Evolutionary conservation across 2,329 filamentous ascomycete genomes (phyloP).

Genomic region (Aspergillus ochraceoroseus): DNA sequence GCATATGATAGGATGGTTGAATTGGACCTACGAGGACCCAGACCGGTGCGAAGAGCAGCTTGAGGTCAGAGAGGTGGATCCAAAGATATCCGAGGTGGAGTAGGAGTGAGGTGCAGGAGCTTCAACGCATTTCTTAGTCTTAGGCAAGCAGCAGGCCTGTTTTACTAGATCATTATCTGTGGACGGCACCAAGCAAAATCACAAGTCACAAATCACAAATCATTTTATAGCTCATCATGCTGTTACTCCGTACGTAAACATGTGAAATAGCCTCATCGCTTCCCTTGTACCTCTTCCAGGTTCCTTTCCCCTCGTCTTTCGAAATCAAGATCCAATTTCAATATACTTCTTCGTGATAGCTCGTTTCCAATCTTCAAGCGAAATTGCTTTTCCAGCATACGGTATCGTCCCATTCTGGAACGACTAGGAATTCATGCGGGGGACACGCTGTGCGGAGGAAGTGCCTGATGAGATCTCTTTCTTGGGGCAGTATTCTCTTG

Average conservation of each 20-base stretch:
- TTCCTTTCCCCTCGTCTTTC: slow-evolving; percentile 27
- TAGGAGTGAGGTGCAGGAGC: neutral
- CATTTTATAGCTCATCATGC: too few species aligned
- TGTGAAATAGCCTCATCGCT: too few species aligned
- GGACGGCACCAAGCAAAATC: too few species aligned
- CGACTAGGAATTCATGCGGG: slow-evolving; percentile 24
- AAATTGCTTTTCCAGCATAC: slow-evolving; percentile 20
- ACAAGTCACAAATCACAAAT: too few species aligned
- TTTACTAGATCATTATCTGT: too few species aligned
- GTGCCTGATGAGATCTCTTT: slow-evolving; percentile 24
- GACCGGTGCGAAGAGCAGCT: slow-evolving; percentile 38
- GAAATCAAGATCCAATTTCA: too few species aligned
- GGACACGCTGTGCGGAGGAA: slow-evolving; percentile 27
- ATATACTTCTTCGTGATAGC: slow-evolving; percentile 20
- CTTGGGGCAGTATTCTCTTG: slow-evolving; percentile 13
- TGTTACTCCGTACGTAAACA: too few species aligned
- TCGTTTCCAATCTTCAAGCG: slow-evolving; percentile 23
- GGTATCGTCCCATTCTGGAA: slow-evolving; percentile 24
- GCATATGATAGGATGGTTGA: slow-evolving; percentile 58
- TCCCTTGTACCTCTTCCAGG: too few species aligned
- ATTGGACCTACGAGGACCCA: slow-evolving; percentile 50
- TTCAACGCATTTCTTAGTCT: neutral
- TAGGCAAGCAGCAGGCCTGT: too few species aligned
- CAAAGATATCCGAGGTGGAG: neutral
- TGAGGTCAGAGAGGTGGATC: slow-evolving; percentile 21